These are phyloP conservation scores for Agaricus blazei DNA, from an alignment of 768 basidiomycete species.

Conservation along the genomic window DNA sequence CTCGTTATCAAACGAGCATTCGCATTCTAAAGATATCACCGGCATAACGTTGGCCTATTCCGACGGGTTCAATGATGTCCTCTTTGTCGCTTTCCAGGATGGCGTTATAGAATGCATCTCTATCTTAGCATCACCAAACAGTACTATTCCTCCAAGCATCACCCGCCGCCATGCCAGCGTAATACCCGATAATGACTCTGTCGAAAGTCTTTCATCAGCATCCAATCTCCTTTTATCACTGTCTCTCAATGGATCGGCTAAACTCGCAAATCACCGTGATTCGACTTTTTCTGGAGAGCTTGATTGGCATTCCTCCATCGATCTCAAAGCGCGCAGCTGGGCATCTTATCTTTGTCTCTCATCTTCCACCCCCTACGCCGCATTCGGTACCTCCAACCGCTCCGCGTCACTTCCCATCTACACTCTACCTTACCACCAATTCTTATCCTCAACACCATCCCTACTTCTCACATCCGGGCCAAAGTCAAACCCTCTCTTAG, in stretches of 20 bases:
- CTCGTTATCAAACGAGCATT: slow-evolving; percentile 28
- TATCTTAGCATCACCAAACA: slow-evolving; percentile 11
- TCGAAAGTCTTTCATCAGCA: slow-evolving; percentile 53
- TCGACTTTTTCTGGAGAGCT: background rate
- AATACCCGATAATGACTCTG: slow-evolving; percentile 38
- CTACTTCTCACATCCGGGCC: slow-evolving; percentile 35
- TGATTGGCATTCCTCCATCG: slow-evolving; percentile 22
- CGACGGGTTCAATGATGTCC: slow-evolving; percentile 33
- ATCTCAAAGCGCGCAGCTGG: slow-evolving; percentile 59
- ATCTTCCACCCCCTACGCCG: slow-evolving; percentile 53
- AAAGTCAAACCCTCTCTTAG: background rate
- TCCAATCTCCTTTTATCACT: slow-evolving; percentile 46
- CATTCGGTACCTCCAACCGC: slow-evolving; percentile 58
- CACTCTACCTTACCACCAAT: slow-evolving; percentile 37
- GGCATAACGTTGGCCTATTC: slow-evolving; percentile 45
- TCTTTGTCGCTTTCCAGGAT: slow-evolving; percentile 56
- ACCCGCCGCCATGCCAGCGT: background rate
- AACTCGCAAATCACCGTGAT: slow-evolving; percentile 9
- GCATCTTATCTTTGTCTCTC: slow-evolving; percentile 48
- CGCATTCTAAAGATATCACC: slow-evolving; percentile 45
- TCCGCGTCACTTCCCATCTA: slow-evolving; percentile 55
- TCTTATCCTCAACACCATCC: slow-evolving; percentile 41
- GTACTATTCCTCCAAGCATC: background rate
- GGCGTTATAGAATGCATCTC: slow-evolving; percentile 41
- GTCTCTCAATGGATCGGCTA: slow-evolving; percentile 49